Base-by-base conservation (phyloP, 2,329 filamentous ascomycete species). In the Corinectria fuckeliana region DNA sequence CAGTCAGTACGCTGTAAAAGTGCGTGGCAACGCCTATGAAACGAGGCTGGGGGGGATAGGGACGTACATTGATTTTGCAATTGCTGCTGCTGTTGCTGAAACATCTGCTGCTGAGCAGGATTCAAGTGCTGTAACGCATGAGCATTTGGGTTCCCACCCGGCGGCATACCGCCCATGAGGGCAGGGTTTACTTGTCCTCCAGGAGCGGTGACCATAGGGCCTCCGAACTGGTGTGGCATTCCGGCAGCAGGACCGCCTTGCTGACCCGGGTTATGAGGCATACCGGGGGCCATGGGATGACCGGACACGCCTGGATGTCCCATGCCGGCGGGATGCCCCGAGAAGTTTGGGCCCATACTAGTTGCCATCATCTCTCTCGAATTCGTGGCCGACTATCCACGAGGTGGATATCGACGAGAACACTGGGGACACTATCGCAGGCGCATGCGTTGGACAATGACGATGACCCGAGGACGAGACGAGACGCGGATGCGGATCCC, bases 161-260 rank as follows among this genome's bases (percentile, higher is more conserved):
- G 89, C 63, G 90, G 89, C 87, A 93, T 91, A 58, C 85, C 88
- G 64, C 80, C 85, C 89, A 93, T 92, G 82, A 93, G 85, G 56
- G 87, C 85, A 69, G 91, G 88, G 73, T 87, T 91, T 65, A 91
- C 88, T 73, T 91, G 89, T 61, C 85, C 86, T 66, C 87, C 88
- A 18, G 90, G 89, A 32, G 86, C 89, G 58, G 90, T 91, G 25
- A 90, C 90, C 79, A 91, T 90, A 68, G 91, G 89, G 39, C 70
- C 74, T 76, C 85, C 78, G 68, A 88, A 82, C 75, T 91, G 89
- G 74, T 90, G 90, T 67, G 85, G 85, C 75, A 90, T 88, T 36
- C 82, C 83, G 62, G 78, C 83, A 25, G 85, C 86, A 64, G 89
- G 88, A 52, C 81, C 83, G 75, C 90, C 89, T 66, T 86, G 88